Evolutionary conservation across 768 basidiomycete genomes (phyloP), one percentile per base, ranked within the genome.

Genomic region (Phanerodontia chrysosporium): DNA sequence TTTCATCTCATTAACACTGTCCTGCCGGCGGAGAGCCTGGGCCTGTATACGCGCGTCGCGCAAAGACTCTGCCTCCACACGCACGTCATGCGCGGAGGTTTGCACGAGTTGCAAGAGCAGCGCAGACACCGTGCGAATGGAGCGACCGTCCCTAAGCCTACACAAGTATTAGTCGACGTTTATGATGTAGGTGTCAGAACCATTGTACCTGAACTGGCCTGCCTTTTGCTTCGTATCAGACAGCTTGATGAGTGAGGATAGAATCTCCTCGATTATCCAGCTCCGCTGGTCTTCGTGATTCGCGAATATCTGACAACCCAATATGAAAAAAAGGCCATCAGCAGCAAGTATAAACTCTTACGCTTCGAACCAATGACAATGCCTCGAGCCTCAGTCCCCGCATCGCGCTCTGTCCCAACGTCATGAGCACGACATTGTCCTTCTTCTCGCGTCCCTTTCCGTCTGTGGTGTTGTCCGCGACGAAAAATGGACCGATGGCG

Each of bases 221-320:
- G 89, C 91, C 64, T 89, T 89, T 73, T 92, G 92, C 70, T 93
- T 97, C 21, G 86, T 84, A 66, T 94, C 91, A 2, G 92, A 90
- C 24, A 95, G 78, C 72, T 93, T 95, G 65, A 90, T 95, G 55
- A 98, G 75, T 0, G 93, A 95, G 9, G 85, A 83, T 27, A 99
- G 68, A 32, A 98, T 95, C 72, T 98, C 97, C 69, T 98, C 95
- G n/a, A 98, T 89, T 62, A 98, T 96, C 95, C 95, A 97, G 0
- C 88, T 85, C 9, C 97, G 78, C 71, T 99, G 97, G 45, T 88
- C 89, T 63, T 91, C 86, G 67, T 98, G 87, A 62, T 88, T 90
- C 13, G 92, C 91, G 65, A 97, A 98, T 30, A 95, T 87, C 95
- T 97, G 66, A 0, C 10, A 55, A 42, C 55, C 39, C 16, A 2